Evolutionary conservation across 768 basidiomycete species (phyloP).

Genomic region (Kwoniella newhampshirensis): DNA sequence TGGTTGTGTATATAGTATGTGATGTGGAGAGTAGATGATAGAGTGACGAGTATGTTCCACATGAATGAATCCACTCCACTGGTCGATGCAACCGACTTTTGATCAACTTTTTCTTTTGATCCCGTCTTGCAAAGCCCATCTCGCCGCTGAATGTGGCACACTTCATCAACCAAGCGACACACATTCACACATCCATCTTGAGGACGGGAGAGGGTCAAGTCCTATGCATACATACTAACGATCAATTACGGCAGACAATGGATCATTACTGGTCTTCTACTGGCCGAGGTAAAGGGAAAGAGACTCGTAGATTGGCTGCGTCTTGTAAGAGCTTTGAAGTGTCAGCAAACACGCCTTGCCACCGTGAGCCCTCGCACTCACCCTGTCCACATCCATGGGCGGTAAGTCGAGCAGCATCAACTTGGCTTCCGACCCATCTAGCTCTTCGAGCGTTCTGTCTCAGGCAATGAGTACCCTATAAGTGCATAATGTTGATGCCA

Average conservation of each 20-base stretch:
- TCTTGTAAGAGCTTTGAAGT: conserved; percentile 40
- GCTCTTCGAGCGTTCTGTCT: conserved; percentile 43
- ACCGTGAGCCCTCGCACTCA: conserved; percentile 24
- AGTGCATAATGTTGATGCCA: neutral
- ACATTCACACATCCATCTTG: no score
- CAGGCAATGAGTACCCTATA: conserved; percentile 1
- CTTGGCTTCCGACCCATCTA: conserved; percentile 46
- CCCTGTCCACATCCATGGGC: conserved; percentile 45
- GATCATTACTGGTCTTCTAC: conserved; percentile 20
- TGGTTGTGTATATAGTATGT: no score
- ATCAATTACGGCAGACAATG: neutral
- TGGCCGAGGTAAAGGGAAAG: conserved; percentile 40
- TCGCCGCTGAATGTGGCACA: no score
- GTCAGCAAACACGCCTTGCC: neutral
- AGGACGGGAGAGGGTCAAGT: no score
- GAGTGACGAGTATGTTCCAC: no score
- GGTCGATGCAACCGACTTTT: no score
- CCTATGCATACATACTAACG: no score
- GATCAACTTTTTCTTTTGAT: no score
- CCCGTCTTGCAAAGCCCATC: no score
- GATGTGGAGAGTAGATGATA: no score
- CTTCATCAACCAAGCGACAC: no score
- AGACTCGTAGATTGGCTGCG: conserved; percentile 40
- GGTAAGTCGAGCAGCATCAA: conserved; percentile 47
- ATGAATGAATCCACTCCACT: no score